Base-by-base conservation (phyloP, 2,329 filamentous ascomycete species). In the Blastomyces parvus region DNA sequence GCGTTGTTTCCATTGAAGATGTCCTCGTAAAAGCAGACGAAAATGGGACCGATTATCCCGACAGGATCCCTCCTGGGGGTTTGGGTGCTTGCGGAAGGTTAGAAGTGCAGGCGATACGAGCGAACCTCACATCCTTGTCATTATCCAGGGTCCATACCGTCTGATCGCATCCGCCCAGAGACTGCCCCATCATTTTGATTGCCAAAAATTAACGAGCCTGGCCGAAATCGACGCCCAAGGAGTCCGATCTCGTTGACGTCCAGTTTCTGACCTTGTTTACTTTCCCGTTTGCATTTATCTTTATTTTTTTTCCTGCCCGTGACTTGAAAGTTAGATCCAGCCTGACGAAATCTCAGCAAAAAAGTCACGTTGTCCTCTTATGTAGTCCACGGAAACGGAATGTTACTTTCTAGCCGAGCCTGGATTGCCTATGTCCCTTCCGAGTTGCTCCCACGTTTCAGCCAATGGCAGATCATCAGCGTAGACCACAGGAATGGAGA, bases 71-170 rank as follows among this genome's bases (percentile, higher is more conserved):
- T 36, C 5, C n/a, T n/a, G n/a, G n/a, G n/a, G n/a, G n/a, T 38
- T 50, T 27, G 3, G n/a, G 25, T 56, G 53, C 27, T 36, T 56
- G 36, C 36, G 7, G 36, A 38, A 38, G n/a, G 6, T 22, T 17
- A 17, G 42, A 1, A 46, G 30, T 22, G 40, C 19, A 57, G 17
- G n/a, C 55, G 40, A 57, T 57, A 57, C 55, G 55, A 57, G 17
- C 55, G 14, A n/a, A 33, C n/a, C 7, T 38, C 19, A 17, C 25
- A 53, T 30, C 56, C 56, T 27, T 59, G 38, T 30, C 40, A 13
- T n/a, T 44, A 59, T 59, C 56, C 56, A 42, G 56, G 56, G 56
- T 30, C 56, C 38, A 44, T 42, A 22, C 19, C 17, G 44, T 48
- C 44, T n/a, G 17, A 48, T 48, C n/a, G 22, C n/a, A 11, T 9